A percentile compares a stretch with the other conserved stretches of the same genome.
Evolutionary conservation across 495 filamentous ascomycete genomes (phyloP).

Genomic region (Oidiodendron maius): DNA sequence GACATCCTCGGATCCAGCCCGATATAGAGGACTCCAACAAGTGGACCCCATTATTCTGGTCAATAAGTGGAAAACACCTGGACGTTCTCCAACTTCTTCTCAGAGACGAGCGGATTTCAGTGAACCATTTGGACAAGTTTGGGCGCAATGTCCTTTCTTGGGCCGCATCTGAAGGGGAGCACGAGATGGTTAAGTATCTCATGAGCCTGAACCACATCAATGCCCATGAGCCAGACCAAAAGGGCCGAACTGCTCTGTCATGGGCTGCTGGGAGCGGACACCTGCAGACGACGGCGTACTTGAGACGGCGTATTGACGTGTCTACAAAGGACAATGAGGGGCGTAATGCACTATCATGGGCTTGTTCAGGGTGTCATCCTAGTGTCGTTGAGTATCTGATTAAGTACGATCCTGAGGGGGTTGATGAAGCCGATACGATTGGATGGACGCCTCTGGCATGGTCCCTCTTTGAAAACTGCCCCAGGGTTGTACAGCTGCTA

Average conservation of each 20-base stretch:
- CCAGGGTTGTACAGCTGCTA: conserved; percentile 8
- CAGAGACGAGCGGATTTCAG: neutral
- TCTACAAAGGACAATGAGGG: conserved; percentile 15
- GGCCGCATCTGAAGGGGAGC: conserved; percentile 16
- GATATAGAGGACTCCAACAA: conserved; percentile 5
- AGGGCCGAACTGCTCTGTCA: conserved; percentile 15
- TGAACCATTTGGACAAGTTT: conserved; percentile 17
- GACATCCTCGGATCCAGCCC: neutral
- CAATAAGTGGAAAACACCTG: conserved; percentile 6
- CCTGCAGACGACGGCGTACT: neutral
- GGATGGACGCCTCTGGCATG: conserved; percentile 27
- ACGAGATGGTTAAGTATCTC: conserved; percentile 12
- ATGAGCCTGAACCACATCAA: neutral
- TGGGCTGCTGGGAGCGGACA: conserved; percentile 21
- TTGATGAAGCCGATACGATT: conserved; percentile 18
- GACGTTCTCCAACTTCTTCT: conserved; percentile 1
- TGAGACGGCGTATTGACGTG: conserved; percentile 9
- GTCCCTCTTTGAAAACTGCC: conserved; percentile 12
- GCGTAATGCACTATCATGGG: conserved; percentile 25
- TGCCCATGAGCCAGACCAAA: conserved; percentile 7
- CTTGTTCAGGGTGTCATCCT: conserved; percentile 10
- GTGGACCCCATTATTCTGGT: conserved; percentile 18
- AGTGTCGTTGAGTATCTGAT: conserved; percentile 13
- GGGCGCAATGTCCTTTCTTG: conserved; percentile 22
- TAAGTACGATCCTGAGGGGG: conserved; percentile 11